Evolutionary conservation across 2,329 filamentous ascomycete species (phyloP).

Genomic region (Aureobasidium sp.): DNA sequence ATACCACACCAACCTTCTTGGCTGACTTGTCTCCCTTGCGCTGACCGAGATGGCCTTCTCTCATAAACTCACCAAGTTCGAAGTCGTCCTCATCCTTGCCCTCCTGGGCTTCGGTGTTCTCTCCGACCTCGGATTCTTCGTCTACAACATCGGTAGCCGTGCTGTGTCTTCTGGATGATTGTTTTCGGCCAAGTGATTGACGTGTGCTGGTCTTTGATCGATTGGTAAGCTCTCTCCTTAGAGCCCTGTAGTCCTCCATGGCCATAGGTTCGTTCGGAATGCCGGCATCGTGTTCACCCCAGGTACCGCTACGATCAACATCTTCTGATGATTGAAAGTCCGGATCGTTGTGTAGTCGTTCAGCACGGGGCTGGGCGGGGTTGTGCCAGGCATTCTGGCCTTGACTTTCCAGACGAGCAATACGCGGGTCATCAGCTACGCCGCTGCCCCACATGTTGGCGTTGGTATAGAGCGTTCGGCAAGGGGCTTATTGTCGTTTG

Average conservation of each 20-base stretch:
- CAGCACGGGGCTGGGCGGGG: neutral
- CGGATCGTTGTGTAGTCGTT: constrained; percentile 2
- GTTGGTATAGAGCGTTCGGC: neutral
- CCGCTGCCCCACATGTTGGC: constrained; percentile 12
- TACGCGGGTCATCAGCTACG: constrained; percentile 7
- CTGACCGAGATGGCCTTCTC: constrained; percentile 68
- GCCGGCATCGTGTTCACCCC: constrained; percentile 55
- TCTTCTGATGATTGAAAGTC: constrained; percentile 6
- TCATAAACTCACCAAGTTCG: constrained; percentile 61
- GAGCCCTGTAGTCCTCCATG: constrained; percentile 52
- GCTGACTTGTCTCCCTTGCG: constrained; percentile 57
- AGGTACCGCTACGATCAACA: constrained; percentile 40
- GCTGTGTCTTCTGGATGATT: constrained; percentile 31
- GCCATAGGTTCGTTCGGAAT: constrained; percentile 45
- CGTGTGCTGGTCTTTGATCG: constrained; percentile 33
- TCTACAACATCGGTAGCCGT: constrained; percentile 5
- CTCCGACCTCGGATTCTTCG: constrained; percentile 16
- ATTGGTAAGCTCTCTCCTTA: constrained; percentile 47
- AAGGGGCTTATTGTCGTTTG: neutral
- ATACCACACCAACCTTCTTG: constrained; percentile 72
- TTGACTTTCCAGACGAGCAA: constrained; percentile 3
- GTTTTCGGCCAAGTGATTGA: neutral
- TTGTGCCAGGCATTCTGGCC: constrained; percentile 14
- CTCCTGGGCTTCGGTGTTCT: constrained; percentile 34
- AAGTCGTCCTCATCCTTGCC: constrained; percentile 53